Base-by-base conservation (phyloP, 352 stramenopile genomes). In the Phytophthora chlamydospora region DNA sequence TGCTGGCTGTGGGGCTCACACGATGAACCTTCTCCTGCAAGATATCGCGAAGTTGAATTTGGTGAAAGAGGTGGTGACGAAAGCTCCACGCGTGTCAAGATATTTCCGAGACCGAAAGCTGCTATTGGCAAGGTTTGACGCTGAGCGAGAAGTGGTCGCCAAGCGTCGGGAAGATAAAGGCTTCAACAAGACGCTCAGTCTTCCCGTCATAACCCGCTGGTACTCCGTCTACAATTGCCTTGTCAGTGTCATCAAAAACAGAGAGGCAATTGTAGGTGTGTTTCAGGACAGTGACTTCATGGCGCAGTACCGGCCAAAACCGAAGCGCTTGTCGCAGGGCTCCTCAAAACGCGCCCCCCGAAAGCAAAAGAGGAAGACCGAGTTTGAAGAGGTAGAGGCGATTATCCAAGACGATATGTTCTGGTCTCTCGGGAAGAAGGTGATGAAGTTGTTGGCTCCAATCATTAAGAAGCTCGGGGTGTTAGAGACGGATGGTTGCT, bases 21-120 rank as follows among this genome's bases (percentile, higher is more conserved):
- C 54, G 3, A 16, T 62, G 35, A 62, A 49, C 3, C 21, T 62
- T 0, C 24, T 62, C 6, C 54, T 55, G 3, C n/a, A 62, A 54
- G 43, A 55, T 8, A 49, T 62, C 6, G 33, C 2, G 0, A 48
- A 48, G 8, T 9, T 62, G 21, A 7, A 31, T 3, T 0, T 4
- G 4, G 34, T 61, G 17, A 40, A 46, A 3, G 53, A 34, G 0
- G 21, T n/a, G 14, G 4, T 40, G 6, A 6, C 7, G 8, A 60
- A 52, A 32, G 33, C 32, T n/a, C 8, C 31, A n/a, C 16, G 39
- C 10, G 31, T 58, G n/a, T 7, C 31, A 35, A 24, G 11, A 7
- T 50, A 29, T 11, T 31, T 58, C 10, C 38, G 14, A 1, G 3
- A 16, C 5, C 34, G 34, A 6, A 3, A 8, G 2, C 21, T 41